A percentile compares a stretch with the other conserved stretches of the same genome.
These are phyloP conservation scores for Hemisphaericaspora subhashii DNA, from an alignment of 1,139 yeast genomes.

Conservation along the genomic window DNA sequence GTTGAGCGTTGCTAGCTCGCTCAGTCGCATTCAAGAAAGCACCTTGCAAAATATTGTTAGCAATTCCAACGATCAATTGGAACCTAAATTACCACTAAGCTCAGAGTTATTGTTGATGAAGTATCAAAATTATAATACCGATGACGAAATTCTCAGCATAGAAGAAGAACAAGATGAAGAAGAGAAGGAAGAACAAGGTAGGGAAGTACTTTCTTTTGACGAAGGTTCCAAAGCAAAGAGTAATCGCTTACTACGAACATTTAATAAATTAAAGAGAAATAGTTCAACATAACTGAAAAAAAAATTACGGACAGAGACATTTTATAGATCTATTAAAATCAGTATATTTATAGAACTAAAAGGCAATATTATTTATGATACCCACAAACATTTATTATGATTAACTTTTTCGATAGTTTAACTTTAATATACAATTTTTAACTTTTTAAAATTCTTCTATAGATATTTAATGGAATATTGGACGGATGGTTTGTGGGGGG, in stretches of 20 bases:
- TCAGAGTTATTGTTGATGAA: constrained; percentile 11
- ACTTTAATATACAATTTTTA: too few species aligned
- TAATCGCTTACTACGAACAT: not conserved
- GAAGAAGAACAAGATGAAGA: constrained; percentile 1
- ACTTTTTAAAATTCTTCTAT: too few species aligned
- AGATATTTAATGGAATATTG: too few species aligned
- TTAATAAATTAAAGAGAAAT: constrained; percentile 6
- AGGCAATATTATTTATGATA: too few species aligned
- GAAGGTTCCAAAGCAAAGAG: not conserved
- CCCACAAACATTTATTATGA: too few species aligned
- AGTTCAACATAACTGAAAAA: constrained; percentile 2
- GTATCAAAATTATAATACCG: constrained; percentile 4
- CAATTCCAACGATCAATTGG: not conserved
- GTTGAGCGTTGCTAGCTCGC: constrained; percentile 7
- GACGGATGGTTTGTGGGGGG: too few species aligned
- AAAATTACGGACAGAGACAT: too few species aligned
- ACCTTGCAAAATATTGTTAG: not conserved
- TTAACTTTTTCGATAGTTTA: too few species aligned
- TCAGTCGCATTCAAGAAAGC: not conserved
- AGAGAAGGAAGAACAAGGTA: not conserved
- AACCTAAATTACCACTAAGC: constrained; percentile 10
- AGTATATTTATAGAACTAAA: too few species aligned
- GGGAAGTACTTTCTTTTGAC: too few species aligned
- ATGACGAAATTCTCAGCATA: not conserved
- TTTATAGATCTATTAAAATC: too few species aligned